A percentile compares a stretch with the other conserved stretches of the same genome.
phyloP scores from a whole-genome alignment of 1,139 yeast species.

The Insectozyma bohioensis region DNA sequence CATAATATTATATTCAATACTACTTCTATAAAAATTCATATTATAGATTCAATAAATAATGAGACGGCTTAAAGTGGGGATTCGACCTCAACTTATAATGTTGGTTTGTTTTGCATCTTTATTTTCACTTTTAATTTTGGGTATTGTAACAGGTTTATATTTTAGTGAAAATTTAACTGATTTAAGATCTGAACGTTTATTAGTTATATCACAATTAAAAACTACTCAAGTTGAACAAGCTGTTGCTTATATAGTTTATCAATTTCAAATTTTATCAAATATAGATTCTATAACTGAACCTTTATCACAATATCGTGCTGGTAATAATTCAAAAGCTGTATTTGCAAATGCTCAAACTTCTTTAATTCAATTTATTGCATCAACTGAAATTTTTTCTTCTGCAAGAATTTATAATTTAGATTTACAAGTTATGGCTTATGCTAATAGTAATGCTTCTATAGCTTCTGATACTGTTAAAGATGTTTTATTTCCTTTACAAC shows the following conservation, averaged over 20 bases:
- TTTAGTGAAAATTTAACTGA: constrained; percentile 63
- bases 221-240: constrained; percentile 77
- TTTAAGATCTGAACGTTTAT: constrained; percentile 67
- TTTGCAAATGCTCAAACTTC: constrained; percentile 41
- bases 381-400: constrained; percentile 62
- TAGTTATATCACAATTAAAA: constrained; percentile 77
- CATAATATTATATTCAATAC: neutral
- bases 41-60: too few relatives aligned
- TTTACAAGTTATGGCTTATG: constrained; percentile 34
- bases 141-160: constrained; percentile 78
- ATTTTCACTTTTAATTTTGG: constrained; percentile 71
- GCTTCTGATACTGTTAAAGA: constrained; percentile 33
- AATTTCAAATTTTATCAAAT: constrained; percentile 65
- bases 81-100: constrained; percentile 73
- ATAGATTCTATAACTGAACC: constrained; percentile 62
- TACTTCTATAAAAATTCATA: neutral
- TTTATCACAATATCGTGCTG: constrained; percentile 64
- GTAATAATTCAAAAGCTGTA: constrained; percentile 54
- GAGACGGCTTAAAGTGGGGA: constrained; percentile 51
- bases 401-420: constrained; percentile 68
- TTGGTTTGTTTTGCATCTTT: constrained; percentile 76
- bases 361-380: constrained; percentile 59
- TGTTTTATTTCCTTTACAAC: constrained; percentile 53
- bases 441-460: constrained; percentile 29
- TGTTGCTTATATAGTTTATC: constrained; percentile 63